These are phyloP conservation scores for Myrica gale DNA, from an alignment of 306 rosid genomes.

Conservation along the genomic window DNA sequence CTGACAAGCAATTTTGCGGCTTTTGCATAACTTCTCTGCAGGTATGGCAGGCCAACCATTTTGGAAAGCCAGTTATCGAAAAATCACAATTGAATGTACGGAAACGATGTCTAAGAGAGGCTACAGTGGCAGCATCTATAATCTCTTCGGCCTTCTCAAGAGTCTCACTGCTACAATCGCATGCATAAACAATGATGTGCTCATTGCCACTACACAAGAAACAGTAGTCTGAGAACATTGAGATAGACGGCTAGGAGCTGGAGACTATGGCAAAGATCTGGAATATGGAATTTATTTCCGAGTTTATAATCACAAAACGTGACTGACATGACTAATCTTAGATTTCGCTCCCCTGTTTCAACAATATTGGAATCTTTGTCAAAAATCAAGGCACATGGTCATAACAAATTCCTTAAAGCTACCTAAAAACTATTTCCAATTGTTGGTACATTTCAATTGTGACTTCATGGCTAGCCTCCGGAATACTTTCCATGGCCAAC, in stretches of 20 bases:
- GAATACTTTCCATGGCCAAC: background rate
- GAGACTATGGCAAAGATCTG: slow-evolving; percentile 11
- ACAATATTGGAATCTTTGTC: slow-evolving; percentile 8
- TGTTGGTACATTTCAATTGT: background rate
- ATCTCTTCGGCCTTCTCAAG: slow-evolving; percentile 66
- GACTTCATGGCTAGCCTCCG: background rate
- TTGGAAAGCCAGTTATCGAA: slow-evolving; percentile 55
- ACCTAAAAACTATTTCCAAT: background rate
- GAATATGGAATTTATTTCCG: slow-evolving; percentile 16
- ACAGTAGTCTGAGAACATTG: slow-evolving; percentile 19
- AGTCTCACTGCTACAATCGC: slow-evolving; percentile 77
- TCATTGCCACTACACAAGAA: slow-evolving; percentile 61
- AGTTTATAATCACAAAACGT: slow-evolving; percentile 12
- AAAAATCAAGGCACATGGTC: slow-evolving; percentile 7
- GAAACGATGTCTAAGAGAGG: slow-evolving; percentile 46
- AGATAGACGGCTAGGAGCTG: slow-evolving; percentile 6
- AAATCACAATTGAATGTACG: slow-evolving; percentile 70
- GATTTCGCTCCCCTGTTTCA: background rate
- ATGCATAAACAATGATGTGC: slow-evolving; percentile 63
- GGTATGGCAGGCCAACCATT: slow-evolving; percentile 67
- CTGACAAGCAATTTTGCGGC: slow-evolving; percentile 38
- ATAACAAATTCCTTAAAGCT: background rate
- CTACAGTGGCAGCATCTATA: slow-evolving; percentile 32
- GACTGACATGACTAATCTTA: slow-evolving; percentile 1
- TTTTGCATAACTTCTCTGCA: slow-evolving; percentile 41